Evolutionary conservation across 768 basidiomycete species (phyloP), one percentile per base, ranked within the genome.

Genomic region (Xanthoconium stramineum): DNA sequence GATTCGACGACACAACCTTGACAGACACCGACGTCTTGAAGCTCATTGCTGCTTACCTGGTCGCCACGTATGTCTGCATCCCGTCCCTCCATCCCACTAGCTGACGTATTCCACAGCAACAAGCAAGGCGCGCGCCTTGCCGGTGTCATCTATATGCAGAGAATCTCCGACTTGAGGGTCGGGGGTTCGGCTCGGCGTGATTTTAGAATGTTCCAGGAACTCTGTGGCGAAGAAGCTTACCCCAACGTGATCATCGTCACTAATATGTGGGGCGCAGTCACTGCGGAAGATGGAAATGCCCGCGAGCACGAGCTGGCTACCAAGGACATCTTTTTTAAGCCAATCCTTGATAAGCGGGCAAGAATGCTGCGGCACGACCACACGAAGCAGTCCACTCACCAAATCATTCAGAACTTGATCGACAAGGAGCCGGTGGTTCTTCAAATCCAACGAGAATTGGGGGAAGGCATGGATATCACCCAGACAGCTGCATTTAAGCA

Each of bases 391-490:
- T 82, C 81, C 2, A 80, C 79, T 19, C 76, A 75, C 35, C 64
- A 51, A 2, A 80, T 85, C 57, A 59, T 85, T 0, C 72, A 74
- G 10, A 62, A 67, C 8, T 65, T 85, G 28, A 55, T 81, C 12
- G 61, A 67, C 42, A 78, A 75, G 35, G 63, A 67, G 5, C 76
- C 82, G 0, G 57, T 75, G 3, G 69, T 77, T 0, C 72, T 85
- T 9, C 77, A 74, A 30, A 83, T 86, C 38, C 84, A 85, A 62
- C 66, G 72, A 9, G 84, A 86, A 58, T 70, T 84, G 14, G 77
- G 77, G 33, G 73, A 78, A 49, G 70, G 75, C 8, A 71, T 77
- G 39, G 74, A 78, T 32, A 76, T 85, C 37, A 71, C 76, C n/a
- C 72, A 85, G 58, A 84, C 85, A 0, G 72, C 72, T 1, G 84